Evolutionary conservation across 129 eudicot genomes (phyloP), one percentile per base, ranked within the genome.

Genomic region (Chrysanthemum seticuspe): DNA sequence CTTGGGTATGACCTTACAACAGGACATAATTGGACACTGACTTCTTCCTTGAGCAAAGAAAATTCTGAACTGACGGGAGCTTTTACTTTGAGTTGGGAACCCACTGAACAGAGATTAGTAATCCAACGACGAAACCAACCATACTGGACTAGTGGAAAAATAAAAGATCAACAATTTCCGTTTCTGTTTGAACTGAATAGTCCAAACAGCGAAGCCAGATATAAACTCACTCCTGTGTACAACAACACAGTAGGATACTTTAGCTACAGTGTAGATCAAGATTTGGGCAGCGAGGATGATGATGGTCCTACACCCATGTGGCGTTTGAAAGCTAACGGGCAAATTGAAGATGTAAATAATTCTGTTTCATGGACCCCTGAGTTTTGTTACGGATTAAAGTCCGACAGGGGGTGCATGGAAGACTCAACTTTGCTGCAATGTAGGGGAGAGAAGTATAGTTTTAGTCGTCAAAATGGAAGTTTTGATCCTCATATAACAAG

Each of bases 1-100:
- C 80, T 82, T 16, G 80, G 83, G 14, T 48, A 8, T 25, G 62
- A 74, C 59, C 54, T 13, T 63, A 68, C 14, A 45, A 68, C 71
- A 44, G 61, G 73, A 10, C 31, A 25, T 50, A 70, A 56, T 14
- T 68, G 74, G 25, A 73, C 53, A 36, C 67, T 82, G 12, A 68
- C 80, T 57, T 23, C 83, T 34, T 77, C 77, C 76, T 9, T 82
- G 16, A 64, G 47, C 44, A 23, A 74, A 18, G 19, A 29, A 10
- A 11, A 8, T 19, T 63, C 25, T 19, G 76, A n/a, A n/a, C 3
- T 36, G 0, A 1, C 55, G 0, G 78, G 86, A 23, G 67, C 77
- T 27, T 23, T 74, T 79, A 68, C 77, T 27, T 13, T 80, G 67
- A 61, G 76, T 0, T 54, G 76, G 67, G 83, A 80, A 6, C 51